Conservation (phyloP, 495 filamentous ascomycete genomes). For the Penicillium bialowiezense region DNA sequence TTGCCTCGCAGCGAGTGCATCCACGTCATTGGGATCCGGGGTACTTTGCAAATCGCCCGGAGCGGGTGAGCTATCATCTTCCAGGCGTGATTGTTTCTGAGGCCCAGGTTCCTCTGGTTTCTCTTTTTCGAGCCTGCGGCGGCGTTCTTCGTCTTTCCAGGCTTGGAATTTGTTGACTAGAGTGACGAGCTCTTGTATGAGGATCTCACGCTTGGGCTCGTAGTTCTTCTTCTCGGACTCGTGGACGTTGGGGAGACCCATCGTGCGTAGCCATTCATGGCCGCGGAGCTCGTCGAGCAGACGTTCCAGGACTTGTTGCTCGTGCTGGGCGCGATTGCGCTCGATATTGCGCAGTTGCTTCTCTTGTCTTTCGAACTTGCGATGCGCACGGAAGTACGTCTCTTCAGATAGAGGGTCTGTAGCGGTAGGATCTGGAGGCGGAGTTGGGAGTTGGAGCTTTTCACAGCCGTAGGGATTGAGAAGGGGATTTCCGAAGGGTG, state of each 20-base stretch:
- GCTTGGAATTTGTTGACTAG: conserved; percentile 81
- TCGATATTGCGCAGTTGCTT: conserved; percentile 92
- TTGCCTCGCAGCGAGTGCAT: conserved; percentile 69
- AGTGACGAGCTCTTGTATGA: conserved; percentile 73
- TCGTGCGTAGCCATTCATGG: conserved; percentile 88
- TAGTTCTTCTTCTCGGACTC: conserved; percentile 80
- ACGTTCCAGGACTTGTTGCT: conserved; percentile 81
- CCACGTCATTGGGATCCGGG: conserved; percentile 66
- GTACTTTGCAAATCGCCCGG: conserved; percentile 41
- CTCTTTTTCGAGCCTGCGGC: conserved; percentile 67
- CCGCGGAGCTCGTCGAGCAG: conserved; percentile 83
- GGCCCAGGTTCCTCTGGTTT: conserved; percentile 45
- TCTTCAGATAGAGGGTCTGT: conserved; percentile 68
- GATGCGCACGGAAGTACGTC: conserved; percentile 66
- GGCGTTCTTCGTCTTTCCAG: conserved; percentile 91
- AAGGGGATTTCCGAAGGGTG: conserved; percentile 42
- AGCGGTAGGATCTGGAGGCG: neutral
- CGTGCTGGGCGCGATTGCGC: conserved; percentile 86
- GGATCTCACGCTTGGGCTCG: conserved; percentile 79
- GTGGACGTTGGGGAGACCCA: conserved; percentile 87
- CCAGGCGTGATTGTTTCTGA: conserved; percentile 22
- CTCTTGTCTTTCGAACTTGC: conserved; percentile 79
- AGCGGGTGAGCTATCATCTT: conserved; percentile 20
- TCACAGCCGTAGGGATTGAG: conserved; percentile 36
- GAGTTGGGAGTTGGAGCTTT: conserved; percentile 25